phyloP scores from a whole-genome alignment of 2,329 filamentous ascomycete species.

The Teratosphaeria epicoccoides region DNA sequence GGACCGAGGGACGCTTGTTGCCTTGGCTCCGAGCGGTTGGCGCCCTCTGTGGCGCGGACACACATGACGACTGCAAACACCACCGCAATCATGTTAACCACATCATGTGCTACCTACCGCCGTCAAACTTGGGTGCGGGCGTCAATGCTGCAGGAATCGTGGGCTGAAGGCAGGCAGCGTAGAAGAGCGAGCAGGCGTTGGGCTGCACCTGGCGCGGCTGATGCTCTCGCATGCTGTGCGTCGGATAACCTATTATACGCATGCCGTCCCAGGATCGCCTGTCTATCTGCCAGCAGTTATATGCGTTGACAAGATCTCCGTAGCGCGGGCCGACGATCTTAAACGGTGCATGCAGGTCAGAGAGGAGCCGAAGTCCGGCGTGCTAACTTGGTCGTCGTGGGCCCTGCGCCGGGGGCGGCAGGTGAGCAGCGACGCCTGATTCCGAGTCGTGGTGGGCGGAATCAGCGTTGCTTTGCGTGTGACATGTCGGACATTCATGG shows the following conservation, averaged over 20 bases:
- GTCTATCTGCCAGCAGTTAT: neutral
- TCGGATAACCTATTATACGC: neutral
- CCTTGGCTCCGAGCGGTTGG: too few species aligned
- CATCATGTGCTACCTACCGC: too few species aligned
- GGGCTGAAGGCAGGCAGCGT: neutral
- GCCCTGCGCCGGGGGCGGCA: too few species aligned
- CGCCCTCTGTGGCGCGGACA: neutral
- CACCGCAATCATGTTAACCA: neutral
- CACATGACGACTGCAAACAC: neutral
- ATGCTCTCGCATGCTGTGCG: neutral
- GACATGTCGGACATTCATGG: neutral
- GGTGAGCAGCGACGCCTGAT: neutral
- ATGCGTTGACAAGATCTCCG: constrained; percentile 1
- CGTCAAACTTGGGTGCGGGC: neutral
- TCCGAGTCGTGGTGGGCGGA: neutral
- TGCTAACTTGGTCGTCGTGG: neutral
- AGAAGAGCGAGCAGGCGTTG: neutral
- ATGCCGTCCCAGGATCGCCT: neutral
- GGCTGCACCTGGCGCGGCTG: neutral
- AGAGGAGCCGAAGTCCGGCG: constrained; percentile 4
- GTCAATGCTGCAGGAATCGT: neutral
- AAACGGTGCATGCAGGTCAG: constrained; percentile 1
- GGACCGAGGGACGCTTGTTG: neutral
- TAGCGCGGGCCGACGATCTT: constrained; percentile 1
- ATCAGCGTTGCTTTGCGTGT: neutral